Conservation (phyloP, 495 filamentous ascomycete species). For the Lepidopterella palustris region DNA sequence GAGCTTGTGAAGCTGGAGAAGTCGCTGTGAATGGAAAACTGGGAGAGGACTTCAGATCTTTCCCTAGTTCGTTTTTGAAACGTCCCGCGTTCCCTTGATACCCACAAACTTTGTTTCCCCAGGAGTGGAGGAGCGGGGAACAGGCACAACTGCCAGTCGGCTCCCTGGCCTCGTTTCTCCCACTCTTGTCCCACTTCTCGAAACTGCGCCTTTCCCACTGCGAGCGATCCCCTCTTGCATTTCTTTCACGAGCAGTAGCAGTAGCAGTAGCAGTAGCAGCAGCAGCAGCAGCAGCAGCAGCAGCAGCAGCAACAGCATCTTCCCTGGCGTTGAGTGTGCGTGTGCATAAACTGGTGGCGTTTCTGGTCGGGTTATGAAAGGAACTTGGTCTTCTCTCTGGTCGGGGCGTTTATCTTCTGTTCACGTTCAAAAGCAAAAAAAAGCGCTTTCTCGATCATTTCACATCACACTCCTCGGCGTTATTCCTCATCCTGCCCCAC, state of each 20-base stretch:
- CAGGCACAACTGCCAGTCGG: not conserved
- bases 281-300: no score
- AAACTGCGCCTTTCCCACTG: slow-evolving; percentile 5
- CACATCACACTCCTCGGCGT: not conserved
- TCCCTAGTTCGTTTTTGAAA: not conserved
- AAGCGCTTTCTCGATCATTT: slow-evolving; percentile 8
- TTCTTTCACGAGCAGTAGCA: not conserved
- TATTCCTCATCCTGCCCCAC: not conserved
- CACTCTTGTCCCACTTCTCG: slow-evolving; percentile 4
- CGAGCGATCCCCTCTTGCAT: slow-evolving; percentile 13
- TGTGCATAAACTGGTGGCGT: slow-evolving; percentile 28
- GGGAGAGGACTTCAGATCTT: not conserved
- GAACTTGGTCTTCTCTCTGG: slow-evolving; percentile 1
- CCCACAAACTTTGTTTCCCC: not conserved
- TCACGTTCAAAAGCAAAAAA: slow-evolving; percentile 20
- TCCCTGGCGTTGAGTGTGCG: slow-evolving; percentile 25
- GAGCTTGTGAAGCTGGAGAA: slow-evolving; percentile 69
- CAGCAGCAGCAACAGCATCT: slow-evolving; percentile 19
- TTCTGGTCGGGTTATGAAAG: not conserved
- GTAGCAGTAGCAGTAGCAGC: no score
- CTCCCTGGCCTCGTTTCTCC: not conserved
- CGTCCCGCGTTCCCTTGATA: not conserved
- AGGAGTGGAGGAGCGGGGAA: not conserved
- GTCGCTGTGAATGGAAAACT: slow-evolving; percentile 22
- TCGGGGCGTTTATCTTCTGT: slow-evolving; percentile 21